Conservation (phyloP, 2,329 filamentous ascomycete genomes). For the Zalaria obscura region DNA sequence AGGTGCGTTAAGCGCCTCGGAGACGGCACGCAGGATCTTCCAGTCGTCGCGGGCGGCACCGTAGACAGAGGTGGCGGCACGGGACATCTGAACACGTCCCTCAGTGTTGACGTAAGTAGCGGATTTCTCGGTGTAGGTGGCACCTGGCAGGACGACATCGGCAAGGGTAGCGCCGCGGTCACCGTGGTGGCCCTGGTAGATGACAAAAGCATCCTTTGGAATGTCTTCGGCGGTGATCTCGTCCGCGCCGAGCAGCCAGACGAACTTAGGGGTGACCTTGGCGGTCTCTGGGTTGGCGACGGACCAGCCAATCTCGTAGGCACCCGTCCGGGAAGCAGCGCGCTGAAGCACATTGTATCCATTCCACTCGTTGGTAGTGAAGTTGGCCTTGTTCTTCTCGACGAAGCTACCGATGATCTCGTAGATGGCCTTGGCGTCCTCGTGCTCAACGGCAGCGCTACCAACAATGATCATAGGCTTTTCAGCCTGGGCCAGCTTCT, state of each 20-base stretch:
- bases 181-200: slow-evolving; percentile 98
- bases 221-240: slow-evolving; percentile 76
- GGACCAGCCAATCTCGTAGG: slow-evolving; percentile 91
- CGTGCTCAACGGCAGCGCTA: slow-evolving; percentile 79
- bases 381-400: slow-evolving; percentile 82
- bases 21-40: slow-evolving; percentile 93
- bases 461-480: slow-evolving; percentile 94
- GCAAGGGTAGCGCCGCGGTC: slow-evolving; percentile 86
- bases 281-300: slow-evolving; percentile 71
- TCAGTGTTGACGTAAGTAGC: slow-evolving; percentile 97
- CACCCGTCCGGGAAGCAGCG: slow-evolving; percentile 79
- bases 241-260: slow-evolving; percentile 94
- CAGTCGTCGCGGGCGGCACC: slow-evolving; percentile 90
- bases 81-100: slow-evolving; percentile 86
- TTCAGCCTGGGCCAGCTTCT: slow-evolving; percentile 79
- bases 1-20: slow-evolving; percentile 76
- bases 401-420: slow-evolving; percentile 83
- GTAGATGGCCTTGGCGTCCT: slow-evolving; percentile 83
- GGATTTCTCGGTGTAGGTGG: slow-evolving; percentile 93
- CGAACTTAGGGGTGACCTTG: slow-evolving; percentile 77
- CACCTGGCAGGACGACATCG: slow-evolving; percentile 84
- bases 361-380: slow-evolving; percentile 84
- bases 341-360: slow-evolving; percentile 95
- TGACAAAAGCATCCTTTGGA: slow-evolving; percentile 87
- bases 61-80: slow-evolving; percentile 74